Conservation (phyloP, 148 eudicot species). For the Rhododendron ferrugineum region DNA sequence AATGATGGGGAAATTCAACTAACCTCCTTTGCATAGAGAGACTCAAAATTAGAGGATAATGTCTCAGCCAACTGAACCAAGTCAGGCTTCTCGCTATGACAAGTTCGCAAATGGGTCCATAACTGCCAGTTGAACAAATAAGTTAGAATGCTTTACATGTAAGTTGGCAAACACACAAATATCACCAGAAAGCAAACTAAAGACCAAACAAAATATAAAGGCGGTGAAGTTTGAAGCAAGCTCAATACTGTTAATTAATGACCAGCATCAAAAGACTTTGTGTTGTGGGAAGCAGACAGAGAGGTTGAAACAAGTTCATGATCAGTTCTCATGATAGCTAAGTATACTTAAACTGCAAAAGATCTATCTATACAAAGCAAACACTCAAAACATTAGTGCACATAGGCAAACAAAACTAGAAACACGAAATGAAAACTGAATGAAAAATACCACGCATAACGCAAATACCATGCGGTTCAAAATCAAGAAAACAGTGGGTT, state of each 20-base stretch:
- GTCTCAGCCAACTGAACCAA: slow-evolving; percentile 40
- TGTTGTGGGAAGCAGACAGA: background rate
- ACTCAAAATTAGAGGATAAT: slow-evolving; percentile 47
- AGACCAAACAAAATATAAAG: background rate
- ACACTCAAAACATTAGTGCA: background rate
- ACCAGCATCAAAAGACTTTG: background rate
- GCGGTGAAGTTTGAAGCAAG: background rate
- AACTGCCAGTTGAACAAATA: slow-evolving; percentile 37
- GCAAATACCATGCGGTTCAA: background rate
- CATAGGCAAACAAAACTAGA: background rate
- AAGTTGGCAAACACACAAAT: background rate
- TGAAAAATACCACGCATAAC: background rate
- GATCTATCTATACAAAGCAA: background rate
- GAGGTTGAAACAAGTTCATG: background rate
- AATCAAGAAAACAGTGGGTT: background rate
- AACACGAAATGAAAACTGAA: background rate
- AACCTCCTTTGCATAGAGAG: slow-evolving; percentile 58
- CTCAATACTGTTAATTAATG: background rate
- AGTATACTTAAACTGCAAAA: background rate
- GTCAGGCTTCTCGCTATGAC: slow-evolving; percentile 45
- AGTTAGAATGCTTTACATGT: slow-evolving; percentile 15
- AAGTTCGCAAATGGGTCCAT: slow-evolving; percentile 47
- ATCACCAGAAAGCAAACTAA: background rate
- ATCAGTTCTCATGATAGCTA: background rate
- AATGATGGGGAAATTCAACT: slow-evolving; percentile 9